Percentiles rank a stretch among this genome's conserved stretches.
These are phyloP conservation scores for Henckelia pumila DNA, from an alignment of 257 asterid species.

Conservation along the genomic window DNA sequence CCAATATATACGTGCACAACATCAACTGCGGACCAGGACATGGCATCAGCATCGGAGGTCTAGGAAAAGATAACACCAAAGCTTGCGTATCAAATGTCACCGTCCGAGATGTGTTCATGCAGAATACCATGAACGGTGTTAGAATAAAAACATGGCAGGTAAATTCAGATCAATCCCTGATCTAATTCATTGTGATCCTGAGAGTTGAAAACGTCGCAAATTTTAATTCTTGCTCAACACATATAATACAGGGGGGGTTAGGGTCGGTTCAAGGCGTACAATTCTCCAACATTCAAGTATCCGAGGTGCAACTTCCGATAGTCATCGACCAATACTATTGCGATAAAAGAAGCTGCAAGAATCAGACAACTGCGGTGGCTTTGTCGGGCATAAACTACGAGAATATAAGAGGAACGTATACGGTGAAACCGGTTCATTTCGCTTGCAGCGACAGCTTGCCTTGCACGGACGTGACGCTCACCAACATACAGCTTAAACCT, in stretches of 20 bases:
- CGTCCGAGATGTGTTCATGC: conserved; percentile 57
- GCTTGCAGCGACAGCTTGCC: conserved; percentile 87
- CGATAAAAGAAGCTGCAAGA: conserved; percentile 66
- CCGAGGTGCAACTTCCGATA: conserved; percentile 79
- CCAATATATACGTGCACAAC: conserved; percentile 62
- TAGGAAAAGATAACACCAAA: conserved; percentile 71
- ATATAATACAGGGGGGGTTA: conserved; percentile 82
- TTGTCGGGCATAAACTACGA: conserved; percentile 75
- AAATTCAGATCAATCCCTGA: no score
- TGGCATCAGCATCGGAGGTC: conserved; percentile 91
- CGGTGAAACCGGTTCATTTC: conserved; percentile 83
- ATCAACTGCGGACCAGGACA: conserved; percentile 91
- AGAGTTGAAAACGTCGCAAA: no score
- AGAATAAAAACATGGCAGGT: conserved; percentile 94
- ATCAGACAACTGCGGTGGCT: conserved; percentile 75
- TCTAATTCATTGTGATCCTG: no score
- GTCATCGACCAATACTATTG: conserved; percentile 91
- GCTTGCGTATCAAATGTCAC: conserved; percentile 91
- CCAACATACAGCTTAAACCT: conserved; percentile 57
- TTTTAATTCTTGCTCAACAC: no score
- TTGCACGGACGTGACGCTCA: conserved; percentile 69
- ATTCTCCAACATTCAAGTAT: conserved; percentile 80
- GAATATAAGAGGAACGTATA: conserved; percentile 78
- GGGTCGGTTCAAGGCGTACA: conserved; percentile 74
- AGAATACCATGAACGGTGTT: conserved; percentile 70